These are phyloP conservation scores for Agaricus blazei DNA, from an alignment of 768 basidiomycete species.

Conservation along the genomic window DNA sequence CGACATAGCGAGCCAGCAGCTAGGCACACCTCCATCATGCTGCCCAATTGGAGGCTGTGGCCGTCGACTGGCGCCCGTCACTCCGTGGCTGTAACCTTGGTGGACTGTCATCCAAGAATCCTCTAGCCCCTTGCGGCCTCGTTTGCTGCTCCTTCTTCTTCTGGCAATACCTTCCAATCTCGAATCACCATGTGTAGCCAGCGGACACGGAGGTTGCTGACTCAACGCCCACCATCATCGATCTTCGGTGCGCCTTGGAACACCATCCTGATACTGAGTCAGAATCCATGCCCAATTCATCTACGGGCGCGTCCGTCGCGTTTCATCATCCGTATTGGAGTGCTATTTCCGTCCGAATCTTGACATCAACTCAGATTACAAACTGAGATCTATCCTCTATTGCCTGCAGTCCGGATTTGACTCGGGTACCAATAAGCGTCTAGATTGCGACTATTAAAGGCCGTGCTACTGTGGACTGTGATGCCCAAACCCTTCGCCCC, in stretches of 20 bases:
- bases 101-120: constrained; percentile 5
- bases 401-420: constrained; percentile 23
- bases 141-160: constrained; percentile 2
- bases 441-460: constrained; percentile 13
- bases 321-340: constrained; percentile 23
- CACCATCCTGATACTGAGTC: constrained; percentile 19
- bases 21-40: not conserved
- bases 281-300: constrained; percentile 29
- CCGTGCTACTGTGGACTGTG: not conserved
- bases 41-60: constrained; percentile 6
- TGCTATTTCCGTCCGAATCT: constrained; percentile 26
- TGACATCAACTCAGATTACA: constrained; percentile 22
- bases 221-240: constrained; percentile 20
- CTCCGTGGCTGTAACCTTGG: constrained; percentile 9
- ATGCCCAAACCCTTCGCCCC: constrained; percentile 15
- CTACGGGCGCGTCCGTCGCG: constrained; percentile 31
- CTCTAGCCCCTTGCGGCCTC: constrained; percentile 6
- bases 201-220: constrained; percentile 18
- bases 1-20: not conserved
- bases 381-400: constrained; percentile 26
- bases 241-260: constrained; percentile 18
- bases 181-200: constrained; percentile 1
- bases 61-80: constrained; percentile 6
- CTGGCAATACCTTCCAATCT: constrained; percentile 3
- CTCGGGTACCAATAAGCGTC: constrained; percentile 25